phyloP scores from a whole-genome alignment of 257 asterid genomes.

The Mitragyna speciosa region DNA sequence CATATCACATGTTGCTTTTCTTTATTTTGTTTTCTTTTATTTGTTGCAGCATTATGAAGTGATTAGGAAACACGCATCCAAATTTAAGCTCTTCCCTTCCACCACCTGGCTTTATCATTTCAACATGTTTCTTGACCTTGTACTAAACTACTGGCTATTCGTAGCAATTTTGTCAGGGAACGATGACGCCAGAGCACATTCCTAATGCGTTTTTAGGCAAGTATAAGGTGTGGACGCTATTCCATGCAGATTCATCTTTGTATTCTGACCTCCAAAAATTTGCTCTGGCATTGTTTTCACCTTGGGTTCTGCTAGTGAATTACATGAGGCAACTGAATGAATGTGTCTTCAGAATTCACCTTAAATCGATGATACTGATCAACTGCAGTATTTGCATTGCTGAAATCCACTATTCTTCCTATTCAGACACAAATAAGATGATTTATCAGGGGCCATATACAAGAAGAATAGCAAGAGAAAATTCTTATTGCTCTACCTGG shows the following conservation, averaged over 20 bases:
- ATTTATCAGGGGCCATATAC: background rate
- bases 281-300: background rate
- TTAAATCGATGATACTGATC: constrained; percentile 87
- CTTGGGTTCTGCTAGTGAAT: background rate
- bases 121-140: background rate
- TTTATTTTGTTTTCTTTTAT: background rate
- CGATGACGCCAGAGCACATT: background rate
- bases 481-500: constrained; percentile 43
- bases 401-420: constrained; percentile 80
- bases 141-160: background rate
- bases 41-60: background rate
- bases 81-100: background rate
- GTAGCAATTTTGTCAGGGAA: background rate
- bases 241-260: background rate
- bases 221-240: background rate
- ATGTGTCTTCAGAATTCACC: constrained; percentile 30
- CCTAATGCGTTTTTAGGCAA: background rate
- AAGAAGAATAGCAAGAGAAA: background rate
- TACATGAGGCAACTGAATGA: background rate
- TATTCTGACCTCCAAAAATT: background rate
- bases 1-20: background rate
- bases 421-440: background rate
- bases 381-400: constrained; percentile 77
- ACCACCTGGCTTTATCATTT: background rate
- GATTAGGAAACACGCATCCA: background rate